Evolutionary conservation across 805 yeast species (phyloP).

Genomic region (Candida nitratophila): DNA sequence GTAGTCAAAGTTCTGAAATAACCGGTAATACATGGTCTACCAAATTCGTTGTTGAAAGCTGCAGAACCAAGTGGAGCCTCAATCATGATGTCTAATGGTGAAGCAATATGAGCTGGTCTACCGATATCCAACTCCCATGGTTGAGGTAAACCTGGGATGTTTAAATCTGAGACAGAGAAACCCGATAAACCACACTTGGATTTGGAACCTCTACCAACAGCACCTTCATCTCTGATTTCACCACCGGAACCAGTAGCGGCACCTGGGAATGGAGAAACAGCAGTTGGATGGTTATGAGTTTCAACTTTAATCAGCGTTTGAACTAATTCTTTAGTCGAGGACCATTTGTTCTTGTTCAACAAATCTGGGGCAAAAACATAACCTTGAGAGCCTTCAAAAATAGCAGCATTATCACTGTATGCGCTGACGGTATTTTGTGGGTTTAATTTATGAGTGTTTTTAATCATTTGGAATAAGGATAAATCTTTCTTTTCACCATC

Average conservation of each 20-base stretch:
- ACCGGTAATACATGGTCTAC: constrained; percentile 95
- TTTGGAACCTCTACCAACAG: constrained; percentile 97
- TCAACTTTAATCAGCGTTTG: constrained; percentile 93
- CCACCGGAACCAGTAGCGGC: constrained; percentile 99
- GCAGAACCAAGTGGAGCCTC: constrained; percentile 98
- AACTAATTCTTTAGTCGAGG: constrained; percentile 65
- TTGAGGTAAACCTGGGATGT: constrained; percentile 77
- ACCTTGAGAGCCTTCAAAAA: constrained; percentile 76
- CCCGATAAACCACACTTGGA: constrained; percentile 96
- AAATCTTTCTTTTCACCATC: constrained; percentile 70
- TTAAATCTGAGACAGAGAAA: constrained; percentile 82
- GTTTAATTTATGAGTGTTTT: constrained; percentile 79
- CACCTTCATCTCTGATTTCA: constrained; percentile 99
- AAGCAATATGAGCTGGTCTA: constrained; percentile 87
- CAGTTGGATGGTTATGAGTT: constrained; percentile 99
- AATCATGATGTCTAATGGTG: constrained; percentile 88
- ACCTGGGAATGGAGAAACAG: constrained; percentile 98
- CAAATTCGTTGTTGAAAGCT: constrained; percentile 97
- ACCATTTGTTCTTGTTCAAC: constrained; percentile 59
- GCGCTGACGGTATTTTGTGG: constrained; percentile 87
- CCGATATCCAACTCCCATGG: constrained; percentile 96
- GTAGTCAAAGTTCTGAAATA: constrained; percentile 94
- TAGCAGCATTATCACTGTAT: constrained; percentile 97
- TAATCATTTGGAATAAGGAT: constrained; percentile 88
- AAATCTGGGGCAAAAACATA: constrained; percentile 75